phyloP scores from a whole-genome alignment of 2,329 filamentous ascomycete species.

The Alternaria triticimaculans region DNA sequence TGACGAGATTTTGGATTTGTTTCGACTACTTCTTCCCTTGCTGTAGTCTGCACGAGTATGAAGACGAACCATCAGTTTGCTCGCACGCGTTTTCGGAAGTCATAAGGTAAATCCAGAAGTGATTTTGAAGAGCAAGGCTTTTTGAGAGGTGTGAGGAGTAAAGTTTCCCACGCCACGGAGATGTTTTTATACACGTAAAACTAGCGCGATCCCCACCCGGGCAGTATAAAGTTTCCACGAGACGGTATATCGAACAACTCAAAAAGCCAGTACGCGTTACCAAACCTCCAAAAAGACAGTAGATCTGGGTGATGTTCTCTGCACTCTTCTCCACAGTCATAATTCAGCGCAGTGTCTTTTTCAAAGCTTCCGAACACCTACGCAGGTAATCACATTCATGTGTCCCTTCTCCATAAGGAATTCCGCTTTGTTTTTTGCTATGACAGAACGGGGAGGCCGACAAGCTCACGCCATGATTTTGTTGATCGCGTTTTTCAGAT shows the following conservation, averaged over 20 bases:
- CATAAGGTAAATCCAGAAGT: too few species aligned
- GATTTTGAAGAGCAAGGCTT: too few species aligned
- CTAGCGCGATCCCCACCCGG: neutral
- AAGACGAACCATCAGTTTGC: too few species aligned
- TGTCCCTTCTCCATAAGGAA: too few species aligned
- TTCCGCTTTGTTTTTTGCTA: too few species aligned
- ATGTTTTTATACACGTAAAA: neutral
- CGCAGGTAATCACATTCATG: neutral
- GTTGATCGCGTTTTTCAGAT: too few species aligned
- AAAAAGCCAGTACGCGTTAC: too few species aligned
- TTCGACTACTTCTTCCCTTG: too few species aligned
- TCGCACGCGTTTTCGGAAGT: too few species aligned
- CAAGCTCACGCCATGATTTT: neutral
- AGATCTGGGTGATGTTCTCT: neutral
- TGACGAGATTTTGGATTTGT: too few species aligned
- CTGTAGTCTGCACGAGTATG: too few species aligned
- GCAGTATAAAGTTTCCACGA: neutral
- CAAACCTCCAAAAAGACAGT: too few species aligned
- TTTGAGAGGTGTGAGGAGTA: neutral
- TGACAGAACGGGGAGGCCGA: neutral
- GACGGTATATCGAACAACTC: neutral
- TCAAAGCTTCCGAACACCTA: neutral
- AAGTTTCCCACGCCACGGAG: fast-evolving
- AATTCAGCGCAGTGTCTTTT: neutral
- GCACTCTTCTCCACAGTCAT: neutral